A percentile compares a stretch with the other conserved stretches of the same genome.
Evolutionary conservation across 2,329 filamentous ascomycete genomes (phyloP).

Genomic region (Epichloe brachyelytri): DNA sequence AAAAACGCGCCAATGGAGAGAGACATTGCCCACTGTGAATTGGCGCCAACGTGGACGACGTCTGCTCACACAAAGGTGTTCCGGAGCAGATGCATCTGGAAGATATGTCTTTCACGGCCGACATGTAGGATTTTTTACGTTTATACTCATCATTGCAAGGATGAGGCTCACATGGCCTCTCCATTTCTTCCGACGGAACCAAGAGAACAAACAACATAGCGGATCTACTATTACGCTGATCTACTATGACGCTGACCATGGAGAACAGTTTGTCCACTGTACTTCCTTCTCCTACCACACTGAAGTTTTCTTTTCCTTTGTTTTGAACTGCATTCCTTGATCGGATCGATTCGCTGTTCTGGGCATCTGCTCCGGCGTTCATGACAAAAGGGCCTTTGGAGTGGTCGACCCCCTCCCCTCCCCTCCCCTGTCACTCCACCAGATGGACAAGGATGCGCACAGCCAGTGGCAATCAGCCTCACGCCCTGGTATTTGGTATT

Average conservation of each 20-base stretch:
- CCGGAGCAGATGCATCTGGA: too few species aligned
- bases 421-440: background rate
- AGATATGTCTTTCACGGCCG: too few species aligned
- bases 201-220: background rate
- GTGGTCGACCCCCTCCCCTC: background rate
- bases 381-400: background rate
- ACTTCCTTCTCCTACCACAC: background rate
- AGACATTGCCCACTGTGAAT: too few species aligned
- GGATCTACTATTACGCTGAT: too few species aligned
- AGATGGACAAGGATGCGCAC: background rate
- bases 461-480: constrained; percentile 4
- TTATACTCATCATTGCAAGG: too few species aligned
- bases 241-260: too few species aligned
- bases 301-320: background rate
- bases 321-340: background rate
- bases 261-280: background rate
- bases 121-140: too few species aligned
- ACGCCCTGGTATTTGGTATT: background rate
- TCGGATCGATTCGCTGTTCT: background rate
- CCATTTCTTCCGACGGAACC: background rate
- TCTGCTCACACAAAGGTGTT: too few species aligned
- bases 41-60: too few species aligned
- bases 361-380: background rate
- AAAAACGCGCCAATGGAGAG: constrained; percentile 3
- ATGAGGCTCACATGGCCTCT: background rate